Percentiles rank a stretch among this genome's conserved stretches.
Conservation (phyloP, 2,329 filamentous ascomycete genomes). For the Colletotrichum tanaceti region DNA sequence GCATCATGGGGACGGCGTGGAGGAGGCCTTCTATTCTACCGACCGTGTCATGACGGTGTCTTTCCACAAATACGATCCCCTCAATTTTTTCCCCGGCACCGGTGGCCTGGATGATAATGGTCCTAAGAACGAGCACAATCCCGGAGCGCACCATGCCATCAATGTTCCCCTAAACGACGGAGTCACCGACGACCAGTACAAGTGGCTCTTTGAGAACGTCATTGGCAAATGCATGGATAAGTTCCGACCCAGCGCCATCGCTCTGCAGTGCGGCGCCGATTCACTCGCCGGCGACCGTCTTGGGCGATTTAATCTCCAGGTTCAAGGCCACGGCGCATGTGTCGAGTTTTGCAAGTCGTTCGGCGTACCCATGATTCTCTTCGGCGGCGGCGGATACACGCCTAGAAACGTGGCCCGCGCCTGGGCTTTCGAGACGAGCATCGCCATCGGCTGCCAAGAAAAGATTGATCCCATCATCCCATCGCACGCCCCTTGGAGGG, state of each 20-base stretch:
- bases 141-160: slow-evolving; percentile 87
- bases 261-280: slow-evolving; percentile 95
- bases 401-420: slow-evolving; percentile 95
- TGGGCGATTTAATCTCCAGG: slow-evolving; percentile 96
- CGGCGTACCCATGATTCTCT: slow-evolving; percentile 84
- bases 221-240: slow-evolving; percentile 81
- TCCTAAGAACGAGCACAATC: slow-evolving; percentile 83
- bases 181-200: slow-evolving; percentile 91
- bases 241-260: slow-evolving; percentile 91
- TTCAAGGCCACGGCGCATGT: slow-evolving; percentile 92
- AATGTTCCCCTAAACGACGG: slow-evolving; percentile 93
- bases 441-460: slow-evolving; percentile 81
- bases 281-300: slow-evolving; percentile 92
- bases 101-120: slow-evolving; percentile 89
- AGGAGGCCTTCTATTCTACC: slow-evolving; percentile 90
- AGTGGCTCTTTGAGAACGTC: slow-evolving; percentile 83
- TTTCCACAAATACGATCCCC: slow-evolving; percentile 94
- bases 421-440: slow-evolving; percentile 96
- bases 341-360: slow-evolving; percentile 88
- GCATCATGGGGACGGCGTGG: slow-evolving; percentile 90
- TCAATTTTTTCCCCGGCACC: slow-evolving; percentile 88
- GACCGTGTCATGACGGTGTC: slow-evolving; percentile 93
- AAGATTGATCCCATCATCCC: slow-evolving; percentile 80
- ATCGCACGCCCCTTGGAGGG: slow-evolving; percentile 82
- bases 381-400: slow-evolving; percentile 96